Conservation (phyloP, 2,329 filamentous ascomycete species). For the Penicillium sp. region DNA sequence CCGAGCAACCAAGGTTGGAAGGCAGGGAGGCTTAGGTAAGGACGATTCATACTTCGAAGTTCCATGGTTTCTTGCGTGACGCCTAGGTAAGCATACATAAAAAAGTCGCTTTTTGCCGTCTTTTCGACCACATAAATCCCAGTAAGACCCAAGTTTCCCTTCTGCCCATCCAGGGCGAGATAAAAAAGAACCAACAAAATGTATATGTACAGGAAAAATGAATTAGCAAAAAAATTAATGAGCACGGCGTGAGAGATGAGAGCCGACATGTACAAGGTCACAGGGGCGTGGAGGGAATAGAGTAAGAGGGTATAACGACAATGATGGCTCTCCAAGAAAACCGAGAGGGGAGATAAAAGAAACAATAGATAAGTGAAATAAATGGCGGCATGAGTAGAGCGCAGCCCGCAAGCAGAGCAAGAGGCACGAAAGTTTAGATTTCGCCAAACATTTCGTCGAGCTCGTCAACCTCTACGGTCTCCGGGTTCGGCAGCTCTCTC, state of each 20-base stretch:
- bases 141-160: conserved; percentile 14
- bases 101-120: conserved; percentile 18
- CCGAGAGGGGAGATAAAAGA: conserved; percentile 20
- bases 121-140: conserved; percentile 12
- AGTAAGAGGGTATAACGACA: conserved; percentile 17
- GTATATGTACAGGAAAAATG: conserved; percentile 27
- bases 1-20: background rate
- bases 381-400: conserved; percentile 1
- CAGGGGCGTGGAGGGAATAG: conserved; percentile 5
- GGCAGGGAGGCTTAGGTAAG: conserved; percentile 1
- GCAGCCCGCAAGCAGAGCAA: conserved; percentile 5
- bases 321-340: conserved; percentile 13
- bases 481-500: conserved; percentile 67
- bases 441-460: conserved; percentile 81
- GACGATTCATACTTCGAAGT: conserved; percentile 1
- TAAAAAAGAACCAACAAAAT: conserved; percentile 14
- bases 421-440: conserved; percentile 50
- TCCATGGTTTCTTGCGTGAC: conserved; percentile 14
- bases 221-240: conserved; percentile 14
- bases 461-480: conserved; percentile 89
- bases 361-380: conserved; percentile 7
- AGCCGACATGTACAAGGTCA: conserved; percentile 22
- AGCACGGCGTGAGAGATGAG: conserved; percentile 11
- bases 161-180: conserved; percentile 25
- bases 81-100: conserved; percentile 13